Evolutionary conservation across 768 basidiomycete genomes (phyloP).

Genomic region (Panus rudis): DNA sequence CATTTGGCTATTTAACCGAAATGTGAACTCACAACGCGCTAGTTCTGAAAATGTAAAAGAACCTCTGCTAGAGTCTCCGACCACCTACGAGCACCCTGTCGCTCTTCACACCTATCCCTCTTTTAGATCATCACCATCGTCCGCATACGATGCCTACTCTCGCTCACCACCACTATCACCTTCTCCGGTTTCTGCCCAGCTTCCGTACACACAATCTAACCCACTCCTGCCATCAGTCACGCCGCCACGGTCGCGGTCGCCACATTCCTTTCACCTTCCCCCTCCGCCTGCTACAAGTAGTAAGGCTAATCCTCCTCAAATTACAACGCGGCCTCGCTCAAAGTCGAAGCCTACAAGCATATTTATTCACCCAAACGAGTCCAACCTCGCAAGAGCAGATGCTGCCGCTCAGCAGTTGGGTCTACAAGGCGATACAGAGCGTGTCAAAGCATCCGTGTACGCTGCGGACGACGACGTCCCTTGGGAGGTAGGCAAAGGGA

Average conservation of each 20-base stretch:
- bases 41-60: constrained; percentile 21
- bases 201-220: not conserved
- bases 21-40: not conserved
- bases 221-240: constrained; percentile 2
- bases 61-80: constrained; percentile 15
- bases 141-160: constrained; percentile 7
- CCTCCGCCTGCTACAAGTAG: constrained; percentile 4
- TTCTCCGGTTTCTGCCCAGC: constrained; percentile 13
- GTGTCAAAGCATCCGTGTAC: constrained; percentile 33
- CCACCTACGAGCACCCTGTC: constrained; percentile 9
- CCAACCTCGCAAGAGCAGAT: constrained; percentile 62
- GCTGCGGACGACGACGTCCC: constrained; percentile 26
- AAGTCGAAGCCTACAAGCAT: constrained; percentile 48
- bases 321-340: constrained; percentile 33
- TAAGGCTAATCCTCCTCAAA: not conserved
- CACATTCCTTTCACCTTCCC: not conserved
- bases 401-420: constrained; percentile 52
- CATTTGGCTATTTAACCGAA: too few relatives aligned
- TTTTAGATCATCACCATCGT: constrained; percentile 4
- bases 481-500: constrained; percentile 49
- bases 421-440: constrained; percentile 40
- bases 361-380: constrained; percentile 56
- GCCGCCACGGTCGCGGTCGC: not conserved
- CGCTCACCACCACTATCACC: constrained; percentile 7
- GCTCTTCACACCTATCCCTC: constrained; percentile 5